Evolutionary conservation across 2,329 filamentous ascomycete genomes (phyloP).

Genomic region (Dactylonectria macrodidyma): DNA sequence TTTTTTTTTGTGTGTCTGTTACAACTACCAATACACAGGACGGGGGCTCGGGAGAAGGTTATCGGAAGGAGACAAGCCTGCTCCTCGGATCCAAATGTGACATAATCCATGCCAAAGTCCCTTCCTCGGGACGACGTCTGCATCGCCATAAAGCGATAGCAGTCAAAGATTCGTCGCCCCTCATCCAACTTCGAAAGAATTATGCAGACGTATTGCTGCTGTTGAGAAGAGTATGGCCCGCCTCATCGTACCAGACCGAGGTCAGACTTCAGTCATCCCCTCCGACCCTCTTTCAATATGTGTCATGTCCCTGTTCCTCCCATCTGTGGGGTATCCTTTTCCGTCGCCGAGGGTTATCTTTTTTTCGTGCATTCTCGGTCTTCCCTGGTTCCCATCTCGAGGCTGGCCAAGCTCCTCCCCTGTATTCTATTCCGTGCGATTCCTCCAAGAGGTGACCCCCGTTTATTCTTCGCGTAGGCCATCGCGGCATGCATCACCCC

Average conservation of each 20-base stretch:
- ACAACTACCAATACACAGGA: slow-evolving; percentile 58
- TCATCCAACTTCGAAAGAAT: slow-evolving; percentile 46
- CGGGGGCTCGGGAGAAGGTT: slow-evolving; percentile 43
- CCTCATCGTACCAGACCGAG: slow-evolving; percentile 50
- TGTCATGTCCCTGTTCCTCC: slow-evolving; percentile 38
- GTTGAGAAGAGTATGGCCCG: slow-evolving; percentile 47
- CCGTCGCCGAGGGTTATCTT: slow-evolving; percentile 43
- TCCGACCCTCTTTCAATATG: slow-evolving; percentile 32
- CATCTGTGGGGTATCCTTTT: slow-evolving; percentile 46
- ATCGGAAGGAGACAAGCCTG: slow-evolving; percentile 36
- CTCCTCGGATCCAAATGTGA: slow-evolving; percentile 43
- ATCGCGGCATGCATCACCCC: slow-evolving; percentile 34
- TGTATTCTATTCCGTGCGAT: slow-evolving; percentile 49
- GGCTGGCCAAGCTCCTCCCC: slow-evolving; percentile 47
- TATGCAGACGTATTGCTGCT: slow-evolving; percentile 49
- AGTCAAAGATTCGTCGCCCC: slow-evolving; percentile 33
- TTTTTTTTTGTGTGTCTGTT: slow-evolving; percentile 56
- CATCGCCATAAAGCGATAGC: slow-evolving; percentile 30
- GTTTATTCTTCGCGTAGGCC: slow-evolving; percentile 37
- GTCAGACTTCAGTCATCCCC: slow-evolving; percentile 44
- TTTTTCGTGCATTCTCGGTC: slow-evolving; percentile 53
- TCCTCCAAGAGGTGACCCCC: slow-evolving; percentile 42
- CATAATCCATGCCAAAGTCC: slow-evolving; percentile 42
- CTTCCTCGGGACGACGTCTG: slow-evolving; percentile 40
- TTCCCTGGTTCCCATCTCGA: slow-evolving; percentile 46